phyloP scores from a whole-genome alignment of 345 rosid species.

The Streptanthus diversifolius region DNA sequence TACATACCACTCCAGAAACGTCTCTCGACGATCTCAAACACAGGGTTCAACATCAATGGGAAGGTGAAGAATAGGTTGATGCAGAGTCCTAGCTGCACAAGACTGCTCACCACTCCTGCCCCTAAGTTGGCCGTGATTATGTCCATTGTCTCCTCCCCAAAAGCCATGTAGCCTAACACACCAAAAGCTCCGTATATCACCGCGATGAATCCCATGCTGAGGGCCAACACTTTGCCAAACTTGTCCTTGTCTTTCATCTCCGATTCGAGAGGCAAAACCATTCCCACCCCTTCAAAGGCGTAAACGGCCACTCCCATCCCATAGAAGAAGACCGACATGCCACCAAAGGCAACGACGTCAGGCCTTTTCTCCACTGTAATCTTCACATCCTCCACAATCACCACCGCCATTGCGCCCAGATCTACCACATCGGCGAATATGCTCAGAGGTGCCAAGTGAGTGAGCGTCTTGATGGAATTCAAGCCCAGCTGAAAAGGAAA shows the following conservation, averaged over 20 bases:
- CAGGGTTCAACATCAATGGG: constrained; percentile 90
- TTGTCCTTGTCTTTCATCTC: constrained; percentile 56
- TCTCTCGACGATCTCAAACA: constrained; percentile 75
- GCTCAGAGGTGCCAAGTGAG: constrained; percentile 82
- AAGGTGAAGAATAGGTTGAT: constrained; percentile 80
- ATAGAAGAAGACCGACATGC: constrained; percentile 55
- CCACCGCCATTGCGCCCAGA: constrained; percentile 70
- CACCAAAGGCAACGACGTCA: constrained; percentile 53
- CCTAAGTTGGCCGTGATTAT: constrained; percentile 79
- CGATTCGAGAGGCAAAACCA: constrained; percentile 78
- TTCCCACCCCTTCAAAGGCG: constrained; percentile 73
- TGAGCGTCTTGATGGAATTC: constrained; percentile 61
- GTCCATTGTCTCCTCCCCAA: constrained; percentile 58
- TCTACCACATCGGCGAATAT: constrained; percentile 85
- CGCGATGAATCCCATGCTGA: constrained; percentile 53
- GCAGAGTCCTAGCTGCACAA: constrained; percentile 72
- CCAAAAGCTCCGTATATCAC: constrained; percentile 66
- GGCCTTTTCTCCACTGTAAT: constrained; percentile 40
- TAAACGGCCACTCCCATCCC: constrained; percentile 82
- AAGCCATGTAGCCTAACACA: constrained; percentile 69
- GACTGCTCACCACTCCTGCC: constrained; percentile 44
- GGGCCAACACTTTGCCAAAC: constrained; percentile 51
- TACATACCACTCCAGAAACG: constrained; percentile 54
- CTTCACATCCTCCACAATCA: constrained; percentile 52
- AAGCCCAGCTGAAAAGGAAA: constrained; percentile 81